phyloP scores from a whole-genome alignment of 768 basidiomycete genomes.

The Russula compacta region DNA sequence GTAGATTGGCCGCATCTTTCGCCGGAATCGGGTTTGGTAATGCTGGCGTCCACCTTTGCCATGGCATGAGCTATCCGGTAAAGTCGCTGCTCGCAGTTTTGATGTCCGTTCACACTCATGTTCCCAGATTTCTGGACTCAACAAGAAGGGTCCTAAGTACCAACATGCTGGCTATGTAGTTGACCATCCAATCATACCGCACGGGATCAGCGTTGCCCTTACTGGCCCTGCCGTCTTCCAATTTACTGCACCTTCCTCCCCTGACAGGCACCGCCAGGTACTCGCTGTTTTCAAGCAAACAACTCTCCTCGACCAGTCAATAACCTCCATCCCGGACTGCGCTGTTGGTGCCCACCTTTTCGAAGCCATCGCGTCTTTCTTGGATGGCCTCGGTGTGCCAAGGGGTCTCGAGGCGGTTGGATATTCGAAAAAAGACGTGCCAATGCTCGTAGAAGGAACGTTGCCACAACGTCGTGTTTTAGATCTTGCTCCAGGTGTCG shows the following conservation, averaged over 20 bases:
- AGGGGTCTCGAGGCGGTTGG: conserved; percentile 80
- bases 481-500: conserved; percentile 87
- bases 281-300: conserved; percentile 73
- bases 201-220: conserved; percentile 84
- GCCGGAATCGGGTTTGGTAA: conserved; percentile 95
- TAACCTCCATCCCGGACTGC: conserved; percentile 65
- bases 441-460: conserved; percentile 79
- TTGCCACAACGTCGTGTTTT: conserved; percentile 87
- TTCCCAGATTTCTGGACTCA: conserved; percentile 79
- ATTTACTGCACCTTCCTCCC: conserved; percentile 91
- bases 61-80: conserved; percentile 85
- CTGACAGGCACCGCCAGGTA: conserved; percentile 82
- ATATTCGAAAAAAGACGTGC: conserved; percentile 57
- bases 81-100: conserved; percentile 19
- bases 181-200: conserved; percentile 87
- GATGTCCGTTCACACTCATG: background rate
- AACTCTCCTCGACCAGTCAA: conserved; percentile 56
- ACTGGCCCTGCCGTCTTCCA: conserved; percentile 93
- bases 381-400: conserved; percentile 77
- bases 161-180: conserved; percentile 83
- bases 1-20: conserved; percentile 81
- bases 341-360: conserved; percentile 71
- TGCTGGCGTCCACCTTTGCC: conserved; percentile 85
- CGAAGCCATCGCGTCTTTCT: conserved; percentile 82
- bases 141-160: conserved; percentile 90